Percentiles rank a stretch among this genome's conserved stretches.
Evolutionary conservation across 2,329 filamentous ascomycete genomes (phyloP).

Genomic region (Xylariomycetidae sp.): DNA sequence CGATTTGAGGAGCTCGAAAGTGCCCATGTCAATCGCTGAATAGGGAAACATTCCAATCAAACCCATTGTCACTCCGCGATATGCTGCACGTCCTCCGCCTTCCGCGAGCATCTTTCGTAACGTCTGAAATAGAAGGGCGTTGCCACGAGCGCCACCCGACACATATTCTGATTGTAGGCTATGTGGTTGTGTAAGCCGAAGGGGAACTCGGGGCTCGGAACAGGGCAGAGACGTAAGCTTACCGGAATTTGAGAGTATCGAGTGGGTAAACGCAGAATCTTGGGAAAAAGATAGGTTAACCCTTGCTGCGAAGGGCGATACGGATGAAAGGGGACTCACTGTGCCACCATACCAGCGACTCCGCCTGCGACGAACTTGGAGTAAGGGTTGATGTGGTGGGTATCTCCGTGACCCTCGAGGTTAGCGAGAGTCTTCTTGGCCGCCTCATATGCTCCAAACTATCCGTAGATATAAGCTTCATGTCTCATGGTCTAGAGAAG

Average conservation of each 20-base stretch:
- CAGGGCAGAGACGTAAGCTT: constrained; percentile 11
- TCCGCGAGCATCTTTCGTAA: constrained; percentile 80
- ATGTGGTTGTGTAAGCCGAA: no score
- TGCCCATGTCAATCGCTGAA: constrained; percentile 91
- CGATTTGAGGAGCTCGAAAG: constrained; percentile 88
- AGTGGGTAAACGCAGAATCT: constrained; percentile 92
- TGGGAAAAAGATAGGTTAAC: neutral
- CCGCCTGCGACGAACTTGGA: constrained; percentile 92
- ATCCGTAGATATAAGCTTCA: constrained; percentile 11
- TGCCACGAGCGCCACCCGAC: constrained; percentile 76
- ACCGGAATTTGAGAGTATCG: constrained; percentile 72
- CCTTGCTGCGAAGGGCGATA: no score
- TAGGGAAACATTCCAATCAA: constrained; percentile 97
- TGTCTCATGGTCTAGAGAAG: neutral
- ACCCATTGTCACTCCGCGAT: constrained; percentile 90
- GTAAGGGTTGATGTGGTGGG: constrained; percentile 70
- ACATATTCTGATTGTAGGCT: constrained; percentile 96
- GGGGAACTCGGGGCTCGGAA: constrained; percentile 28
- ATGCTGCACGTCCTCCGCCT: constrained; percentile 72
- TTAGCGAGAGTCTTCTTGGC: constrained; percentile 82
- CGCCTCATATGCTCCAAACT: constrained; percentile 93
- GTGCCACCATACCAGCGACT: constrained; percentile 87
- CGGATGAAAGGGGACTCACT: constrained; percentile 54
- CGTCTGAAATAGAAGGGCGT: constrained; percentile 75
- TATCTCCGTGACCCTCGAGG: constrained; percentile 82